A percentile compares a stretch with the other conserved stretches of the same genome.
Conservation (phyloP, 1,139 yeast species). For the Kluyveromyces sp. region DNA sequence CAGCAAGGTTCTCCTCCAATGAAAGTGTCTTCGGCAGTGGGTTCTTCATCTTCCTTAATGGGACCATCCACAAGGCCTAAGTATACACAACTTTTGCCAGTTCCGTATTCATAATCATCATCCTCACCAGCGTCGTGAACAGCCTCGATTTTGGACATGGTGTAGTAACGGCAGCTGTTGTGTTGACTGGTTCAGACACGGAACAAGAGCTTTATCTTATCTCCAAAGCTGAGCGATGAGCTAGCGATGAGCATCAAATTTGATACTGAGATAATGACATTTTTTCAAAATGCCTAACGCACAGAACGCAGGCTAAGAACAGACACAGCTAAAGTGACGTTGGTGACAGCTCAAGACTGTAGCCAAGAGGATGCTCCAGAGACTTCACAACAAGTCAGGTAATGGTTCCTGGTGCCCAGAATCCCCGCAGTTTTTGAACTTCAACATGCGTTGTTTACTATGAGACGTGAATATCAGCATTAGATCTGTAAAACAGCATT, state of each 20-base stretch:
- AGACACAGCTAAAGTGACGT: no score
- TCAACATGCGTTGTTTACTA: no score
- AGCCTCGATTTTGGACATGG: constrained; percentile 15
- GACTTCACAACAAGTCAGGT: no score
- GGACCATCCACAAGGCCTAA: constrained; percentile 61
- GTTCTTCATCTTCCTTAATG: constrained; percentile 37
- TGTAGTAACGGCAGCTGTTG: no score
- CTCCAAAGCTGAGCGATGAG: background rate
- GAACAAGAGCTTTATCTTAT: no score
- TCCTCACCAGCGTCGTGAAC: constrained; percentile 26
- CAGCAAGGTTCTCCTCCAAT: constrained; percentile 71
- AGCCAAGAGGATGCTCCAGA: no score
- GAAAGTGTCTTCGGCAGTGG: constrained; percentile 65
- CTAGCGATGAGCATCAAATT: background rate
- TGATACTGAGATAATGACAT: background rate
- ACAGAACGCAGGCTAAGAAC: no score
- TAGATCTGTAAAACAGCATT: no score
- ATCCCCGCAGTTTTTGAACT: no score
- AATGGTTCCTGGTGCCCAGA: no score
- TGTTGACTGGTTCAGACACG: background rate
- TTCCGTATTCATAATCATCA: constrained; percentile 23
- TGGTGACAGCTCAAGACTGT: no score
- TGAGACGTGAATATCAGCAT: no score
- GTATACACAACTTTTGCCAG: constrained; percentile 31
- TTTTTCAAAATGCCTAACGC: background rate